Percentiles rank a stretch among this genome's conserved stretches.
These are phyloP conservation scores for Cercospora janseana DNA, from an alignment of 2,329 filamentous ascomycete genomes.

Conservation along the genomic window DNA sequence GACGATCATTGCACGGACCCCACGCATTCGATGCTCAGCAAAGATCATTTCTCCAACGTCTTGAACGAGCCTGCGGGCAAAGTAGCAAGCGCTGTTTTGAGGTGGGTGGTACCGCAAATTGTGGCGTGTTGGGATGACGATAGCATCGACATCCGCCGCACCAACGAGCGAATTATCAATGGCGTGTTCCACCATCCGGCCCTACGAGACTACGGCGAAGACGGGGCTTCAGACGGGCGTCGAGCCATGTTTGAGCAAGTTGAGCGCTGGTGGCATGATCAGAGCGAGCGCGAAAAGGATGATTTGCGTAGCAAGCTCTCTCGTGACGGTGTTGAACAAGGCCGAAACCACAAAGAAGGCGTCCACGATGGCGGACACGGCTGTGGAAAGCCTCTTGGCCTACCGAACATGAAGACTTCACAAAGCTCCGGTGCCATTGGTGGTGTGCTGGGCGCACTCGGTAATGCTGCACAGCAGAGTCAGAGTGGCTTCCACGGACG, in stretches of 20 bases:
- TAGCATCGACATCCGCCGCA: conserved; percentile 63
- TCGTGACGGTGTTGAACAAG: conserved; percentile 71
- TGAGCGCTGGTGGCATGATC: conserved; percentile 75
- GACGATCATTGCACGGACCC: conserved; percentile 75
- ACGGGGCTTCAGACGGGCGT: conserved; percentile 71
- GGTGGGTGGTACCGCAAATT: conserved; percentile 82
- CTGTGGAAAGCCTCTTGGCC: conserved; percentile 74
- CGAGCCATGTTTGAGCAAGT: conserved; percentile 75
- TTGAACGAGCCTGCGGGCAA: conserved; percentile 86
- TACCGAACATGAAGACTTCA: conserved; percentile 61
- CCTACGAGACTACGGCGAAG: conserved; percentile 66
- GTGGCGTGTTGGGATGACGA: conserved; percentile 87
- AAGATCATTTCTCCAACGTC: conserved; percentile 89
- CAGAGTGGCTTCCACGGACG: conserved; percentile 28
- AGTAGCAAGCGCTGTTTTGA: conserved; percentile 73
- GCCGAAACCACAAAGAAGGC: conserved; percentile 82
- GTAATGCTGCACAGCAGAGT: conserved; percentile 44
- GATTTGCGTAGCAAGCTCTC: conserved; percentile 73
- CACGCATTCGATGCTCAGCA: conserved; percentile 92
- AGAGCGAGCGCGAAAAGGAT: conserved; percentile 61
- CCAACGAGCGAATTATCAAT: conserved; percentile 71
- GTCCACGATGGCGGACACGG: conserved; percentile 82
- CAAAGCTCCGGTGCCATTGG: conserved; percentile 47
- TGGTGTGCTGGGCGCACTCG: conserved; percentile 39
- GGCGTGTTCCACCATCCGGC: conserved; percentile 89